phyloP scores from a whole-genome alignment of 2,329 filamentous ascomycete species.

The Gremmenia infestans region DNA sequence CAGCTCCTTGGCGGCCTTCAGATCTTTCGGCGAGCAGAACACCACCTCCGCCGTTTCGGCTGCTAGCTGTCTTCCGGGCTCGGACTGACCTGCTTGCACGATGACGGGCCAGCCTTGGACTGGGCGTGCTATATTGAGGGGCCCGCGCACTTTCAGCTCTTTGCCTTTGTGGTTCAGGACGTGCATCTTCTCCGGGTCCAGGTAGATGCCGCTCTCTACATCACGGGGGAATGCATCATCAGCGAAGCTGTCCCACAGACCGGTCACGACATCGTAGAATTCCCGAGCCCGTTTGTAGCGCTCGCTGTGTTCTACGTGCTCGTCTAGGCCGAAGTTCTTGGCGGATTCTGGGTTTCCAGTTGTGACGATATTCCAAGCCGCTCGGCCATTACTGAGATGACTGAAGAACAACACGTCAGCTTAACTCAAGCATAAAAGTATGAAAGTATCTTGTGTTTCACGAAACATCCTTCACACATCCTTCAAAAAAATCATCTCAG shows the following conservation, averaged over 20 bases:
- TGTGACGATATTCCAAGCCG: constrained; percentile 56
- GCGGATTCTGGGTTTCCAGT: constrained; percentile 49
- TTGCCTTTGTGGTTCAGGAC: constrained; percentile 60
- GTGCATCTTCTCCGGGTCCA: constrained; percentile 50
- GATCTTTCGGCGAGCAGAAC: constrained; percentile 40
- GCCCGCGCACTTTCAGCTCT: constrained; percentile 56
- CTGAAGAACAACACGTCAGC: no score
- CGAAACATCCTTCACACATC: no score
- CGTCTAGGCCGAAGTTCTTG: constrained; percentile 43
- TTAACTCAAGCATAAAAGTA: no score
- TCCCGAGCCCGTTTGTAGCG: constrained; percentile 58
- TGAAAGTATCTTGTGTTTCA: no score
- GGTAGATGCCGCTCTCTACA: constrained; percentile 53
- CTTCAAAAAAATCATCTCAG: no score
- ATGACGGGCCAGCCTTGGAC: constrained; percentile 64
- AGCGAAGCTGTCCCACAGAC: constrained; percentile 61
- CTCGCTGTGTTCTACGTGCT: constrained; percentile 50
- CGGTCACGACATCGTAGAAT: constrained; percentile 62
- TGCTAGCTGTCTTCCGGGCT: constrained; percentile 60
- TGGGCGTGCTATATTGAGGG: constrained; percentile 58
- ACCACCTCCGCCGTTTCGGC: constrained; percentile 66
- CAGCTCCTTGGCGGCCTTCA: constrained; percentile 41
- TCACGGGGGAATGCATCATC: constrained; percentile 62
- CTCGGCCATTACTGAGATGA: constrained; percentile 59
- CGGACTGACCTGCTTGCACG: constrained; percentile 63